These are phyloP conservation scores for Suhomyces pyralidae DNA, from an alignment of 805 yeast genomes.

Conservation along the genomic window DNA sequence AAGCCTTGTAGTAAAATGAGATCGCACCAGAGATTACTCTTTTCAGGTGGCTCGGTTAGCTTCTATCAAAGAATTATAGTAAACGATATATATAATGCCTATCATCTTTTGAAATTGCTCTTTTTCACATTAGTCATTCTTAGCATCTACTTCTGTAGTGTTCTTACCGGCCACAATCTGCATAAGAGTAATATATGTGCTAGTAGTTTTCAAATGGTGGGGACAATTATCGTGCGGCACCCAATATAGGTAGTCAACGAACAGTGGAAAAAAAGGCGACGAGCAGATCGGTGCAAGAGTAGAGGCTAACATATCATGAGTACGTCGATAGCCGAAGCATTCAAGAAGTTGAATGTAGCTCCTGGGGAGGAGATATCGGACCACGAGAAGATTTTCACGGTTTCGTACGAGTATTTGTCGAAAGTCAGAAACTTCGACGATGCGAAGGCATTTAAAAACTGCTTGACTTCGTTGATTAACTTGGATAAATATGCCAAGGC, in stretches of 20 bases:
- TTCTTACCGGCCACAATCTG: background rate
- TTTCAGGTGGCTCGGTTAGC: background rate
- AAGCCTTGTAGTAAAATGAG: background rate
- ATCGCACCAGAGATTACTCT: background rate
- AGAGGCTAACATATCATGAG: constrained; percentile 23
- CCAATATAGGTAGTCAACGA: background rate
- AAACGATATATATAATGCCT: too few species aligned
- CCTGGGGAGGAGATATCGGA: constrained; percentile 23
- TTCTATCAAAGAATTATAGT: too few species aligned
- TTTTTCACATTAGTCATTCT: too few species aligned
- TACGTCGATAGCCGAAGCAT: constrained; percentile 39
- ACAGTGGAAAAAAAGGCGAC: background rate
- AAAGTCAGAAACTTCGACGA: constrained; percentile 37
- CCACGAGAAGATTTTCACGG: constrained; percentile 35
- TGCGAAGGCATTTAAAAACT: constrained; percentile 35
- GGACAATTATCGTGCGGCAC: background rate
- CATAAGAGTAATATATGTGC: background rate
- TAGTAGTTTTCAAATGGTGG: background rate
- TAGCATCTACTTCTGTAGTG: background rate
- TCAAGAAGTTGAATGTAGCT: constrained; percentile 36
- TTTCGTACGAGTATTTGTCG: constrained; percentile 40
- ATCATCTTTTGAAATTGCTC: too few species aligned
- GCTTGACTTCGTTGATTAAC: constrained; percentile 58
- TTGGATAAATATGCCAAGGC: constrained; percentile 56
- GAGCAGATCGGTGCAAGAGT: background rate